phyloP scores from a whole-genome alignment of 805 yeast genomes.

The Zygosaccharomyces bailii region DNA sequence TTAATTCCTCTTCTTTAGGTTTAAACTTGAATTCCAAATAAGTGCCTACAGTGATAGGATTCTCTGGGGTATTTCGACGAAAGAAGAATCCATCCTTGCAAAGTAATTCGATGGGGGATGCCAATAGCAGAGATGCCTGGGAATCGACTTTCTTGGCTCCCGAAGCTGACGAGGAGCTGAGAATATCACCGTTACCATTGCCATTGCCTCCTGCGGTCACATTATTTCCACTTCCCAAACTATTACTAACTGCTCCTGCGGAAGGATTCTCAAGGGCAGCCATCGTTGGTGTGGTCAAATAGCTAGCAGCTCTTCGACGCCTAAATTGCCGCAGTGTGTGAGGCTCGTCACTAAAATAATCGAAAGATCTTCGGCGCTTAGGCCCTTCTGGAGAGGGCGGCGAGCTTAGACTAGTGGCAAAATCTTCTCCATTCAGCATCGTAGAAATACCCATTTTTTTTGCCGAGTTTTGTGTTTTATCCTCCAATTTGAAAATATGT shows the following conservation, averaged over 20 bases:
- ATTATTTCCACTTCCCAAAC: not conserved
- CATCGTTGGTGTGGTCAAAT: constrained; percentile 1
- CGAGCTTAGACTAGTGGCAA: constrained; percentile 8
- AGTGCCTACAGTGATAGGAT: constrained; percentile 33
- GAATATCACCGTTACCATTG: constrained; percentile 11
- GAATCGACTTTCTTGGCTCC: constrained; percentile 9
- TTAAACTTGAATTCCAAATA: constrained; percentile 33
- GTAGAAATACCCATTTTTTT: constrained; percentile 28
- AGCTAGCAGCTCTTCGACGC: constrained; percentile 13
- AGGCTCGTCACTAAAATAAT: constrained; percentile 14
- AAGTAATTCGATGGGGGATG: constrained; percentile 32
- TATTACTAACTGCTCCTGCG: not conserved
- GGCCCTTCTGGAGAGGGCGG: constrained; percentile 3
- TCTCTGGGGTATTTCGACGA: constrained; percentile 24
- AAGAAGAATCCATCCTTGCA: constrained; percentile 35
- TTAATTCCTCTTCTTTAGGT: constrained; percentile 32
- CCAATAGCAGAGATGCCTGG: constrained; percentile 22
- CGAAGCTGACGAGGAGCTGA: not conserved
- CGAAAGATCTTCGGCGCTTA: constrained; percentile 5
- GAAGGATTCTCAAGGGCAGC: constrained; percentile 6
- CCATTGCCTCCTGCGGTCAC: constrained; percentile 4
- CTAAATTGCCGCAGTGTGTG: constrained; percentile 11
- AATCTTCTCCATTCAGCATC: constrained; percentile 28
- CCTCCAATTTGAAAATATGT: constrained; percentile 11
- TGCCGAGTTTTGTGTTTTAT: constrained; percentile 8